Percentiles rank a stretch among this genome's conserved stretches.
Conservation (phyloP, 805 yeast genomes). For the Candida coquimbonensis region DNA sequence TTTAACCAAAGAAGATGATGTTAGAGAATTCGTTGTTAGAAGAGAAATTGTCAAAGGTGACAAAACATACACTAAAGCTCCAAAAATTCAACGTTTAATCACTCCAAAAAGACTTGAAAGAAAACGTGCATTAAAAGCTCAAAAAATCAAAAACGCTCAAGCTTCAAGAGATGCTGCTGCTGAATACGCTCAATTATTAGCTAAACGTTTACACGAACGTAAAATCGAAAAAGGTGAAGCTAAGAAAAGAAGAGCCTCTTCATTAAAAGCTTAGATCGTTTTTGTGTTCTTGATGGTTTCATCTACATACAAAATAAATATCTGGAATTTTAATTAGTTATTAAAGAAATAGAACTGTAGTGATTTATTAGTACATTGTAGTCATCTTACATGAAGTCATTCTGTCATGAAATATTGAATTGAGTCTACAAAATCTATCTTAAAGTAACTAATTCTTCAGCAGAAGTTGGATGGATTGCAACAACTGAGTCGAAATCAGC, state of each 20-base stretch:
- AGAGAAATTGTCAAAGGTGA: slow-evolving; percentile 98
- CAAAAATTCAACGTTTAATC: slow-evolving; percentile 98
- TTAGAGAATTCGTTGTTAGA: slow-evolving; percentile 84
- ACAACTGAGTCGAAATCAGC: slow-evolving; percentile 91
- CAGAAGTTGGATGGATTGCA: slow-evolving; percentile 97
- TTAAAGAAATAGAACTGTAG: background rate
- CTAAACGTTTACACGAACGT: slow-evolving; percentile 96
- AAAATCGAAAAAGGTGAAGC: slow-evolving; percentile 98
- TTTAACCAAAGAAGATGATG: slow-evolving; percentile 71
- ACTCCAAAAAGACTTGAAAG: slow-evolving; percentile 99
- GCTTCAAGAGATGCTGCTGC: slow-evolving; percentile 99
- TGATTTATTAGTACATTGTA: too few relatives aligned
- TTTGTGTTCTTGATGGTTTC: background rate
- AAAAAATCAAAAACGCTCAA: slow-evolving; percentile 95
- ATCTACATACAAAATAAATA: slow-evolving; percentile 6
- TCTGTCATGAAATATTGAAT: too few relatives aligned
- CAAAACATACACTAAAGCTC: slow-evolving; percentile 98
- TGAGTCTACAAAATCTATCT: slow-evolving; percentile 13
- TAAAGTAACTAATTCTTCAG: slow-evolving; percentile 90
- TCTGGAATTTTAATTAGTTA: slow-evolving; percentile 7
- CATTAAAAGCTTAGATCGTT: slow-evolving; percentile 70
- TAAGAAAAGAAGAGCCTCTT: slow-evolving; percentile 99
- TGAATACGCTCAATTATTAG: slow-evolving; percentile 98
- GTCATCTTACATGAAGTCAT: too few relatives aligned
- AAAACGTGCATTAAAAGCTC: slow-evolving; percentile 93